Evolutionary conservation across 805 yeast species (phyloP).

Genomic region (Candida germanica): DNA sequence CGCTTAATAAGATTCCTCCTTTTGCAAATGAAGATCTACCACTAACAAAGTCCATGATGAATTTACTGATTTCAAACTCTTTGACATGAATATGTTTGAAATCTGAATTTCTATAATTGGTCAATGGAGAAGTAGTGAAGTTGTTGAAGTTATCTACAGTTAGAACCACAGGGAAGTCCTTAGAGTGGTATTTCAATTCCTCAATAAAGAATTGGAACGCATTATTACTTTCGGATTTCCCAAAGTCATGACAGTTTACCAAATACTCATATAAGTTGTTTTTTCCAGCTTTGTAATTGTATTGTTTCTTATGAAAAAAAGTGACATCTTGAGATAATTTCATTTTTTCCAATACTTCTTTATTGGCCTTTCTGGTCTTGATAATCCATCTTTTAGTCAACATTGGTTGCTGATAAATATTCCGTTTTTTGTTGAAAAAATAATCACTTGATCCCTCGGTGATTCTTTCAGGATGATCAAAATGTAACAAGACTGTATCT

Average conservation of each 20-base stretch:
- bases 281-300: slow-evolving; percentile 29
- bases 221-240: slow-evolving; percentile 34
- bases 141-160: slow-evolving; percentile 76
- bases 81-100: slow-evolving; percentile 56
- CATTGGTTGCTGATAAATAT: slow-evolving; percentile 75
- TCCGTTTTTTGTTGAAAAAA: slow-evolving; percentile 46
- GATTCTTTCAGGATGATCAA: slow-evolving; percentile 58
- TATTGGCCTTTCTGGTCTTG: slow-evolving; percentile 40
- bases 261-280: slow-evolving; percentile 46
- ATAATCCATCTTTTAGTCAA: slow-evolving; percentile 56
- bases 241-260: slow-evolving; percentile 35
- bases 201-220: slow-evolving; percentile 53
- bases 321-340: slow-evolving; percentile 32
- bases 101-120: slow-evolving; percentile 58
- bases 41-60: slow-evolving; percentile 50
- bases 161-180: slow-evolving; percentile 54
- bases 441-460: slow-evolving; percentile 76
- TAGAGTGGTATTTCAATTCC: slow-evolving; percentile 51
- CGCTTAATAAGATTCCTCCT: slow-evolving; percentile 67
- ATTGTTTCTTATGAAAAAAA: slow-evolving; percentile 31
- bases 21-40: slow-evolving; percentile 51
- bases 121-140: slow-evolving; percentile 49
- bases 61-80: slow-evolving; percentile 61
- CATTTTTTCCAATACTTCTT: slow-evolving; percentile 30
- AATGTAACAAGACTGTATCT: slow-evolving; percentile 53